These are phyloP conservation scores for Hirschioporus abietinus DNA, from an alignment of 768 basidiomycete genomes.

Conservation along the genomic window DNA sequence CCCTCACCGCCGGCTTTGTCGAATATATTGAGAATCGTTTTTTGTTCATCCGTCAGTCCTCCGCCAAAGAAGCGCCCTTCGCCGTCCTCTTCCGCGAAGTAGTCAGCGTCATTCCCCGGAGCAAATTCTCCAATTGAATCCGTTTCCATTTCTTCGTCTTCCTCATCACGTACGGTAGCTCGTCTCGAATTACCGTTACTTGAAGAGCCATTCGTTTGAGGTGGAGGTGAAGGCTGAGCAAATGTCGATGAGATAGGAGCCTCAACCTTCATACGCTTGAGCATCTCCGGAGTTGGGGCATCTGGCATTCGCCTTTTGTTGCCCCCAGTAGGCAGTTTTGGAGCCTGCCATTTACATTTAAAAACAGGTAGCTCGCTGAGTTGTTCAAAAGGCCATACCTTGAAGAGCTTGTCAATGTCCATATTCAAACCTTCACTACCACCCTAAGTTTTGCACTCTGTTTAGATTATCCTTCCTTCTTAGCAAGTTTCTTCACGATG, in stretches of 20 bases:
- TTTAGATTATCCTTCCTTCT: not conserved
- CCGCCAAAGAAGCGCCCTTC: conserved; percentile 93
- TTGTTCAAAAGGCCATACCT: conserved; percentile 24
- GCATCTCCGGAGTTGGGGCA: conserved; percentile 72
- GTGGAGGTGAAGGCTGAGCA: conserved; percentile 1
- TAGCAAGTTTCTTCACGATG: not conserved
- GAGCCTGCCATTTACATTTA: conserved; percentile 38
- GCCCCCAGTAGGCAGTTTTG: conserved; percentile 57
- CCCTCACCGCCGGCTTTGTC: conserved; percentile 66
- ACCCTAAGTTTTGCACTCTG: no score
- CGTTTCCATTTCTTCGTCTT: conserved; percentile 40
- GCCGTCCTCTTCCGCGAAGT: conserved; percentile 86
- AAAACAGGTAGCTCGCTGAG: conserved; percentile 1
- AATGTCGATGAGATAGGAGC: conserved; percentile 4
- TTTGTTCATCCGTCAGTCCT: conserved; percentile 88
- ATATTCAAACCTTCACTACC: conserved; percentile 19
- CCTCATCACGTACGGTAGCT: conserved; percentile 58
- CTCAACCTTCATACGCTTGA: conserved; percentile 74
- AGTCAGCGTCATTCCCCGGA: conserved; percentile 85
- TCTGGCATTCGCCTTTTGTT: conserved; percentile 74
- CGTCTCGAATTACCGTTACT: conserved; percentile 32
- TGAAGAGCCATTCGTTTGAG: conserved; percentile 7
- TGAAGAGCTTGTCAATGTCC: conserved; percentile 49
- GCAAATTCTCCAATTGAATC: conserved; percentile 49
- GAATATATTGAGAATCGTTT: conserved; percentile 93